Base-by-base conservation (phyloP, 2,329 filamentous ascomycete genomes). In the Nannizzia gypsea region DNA sequence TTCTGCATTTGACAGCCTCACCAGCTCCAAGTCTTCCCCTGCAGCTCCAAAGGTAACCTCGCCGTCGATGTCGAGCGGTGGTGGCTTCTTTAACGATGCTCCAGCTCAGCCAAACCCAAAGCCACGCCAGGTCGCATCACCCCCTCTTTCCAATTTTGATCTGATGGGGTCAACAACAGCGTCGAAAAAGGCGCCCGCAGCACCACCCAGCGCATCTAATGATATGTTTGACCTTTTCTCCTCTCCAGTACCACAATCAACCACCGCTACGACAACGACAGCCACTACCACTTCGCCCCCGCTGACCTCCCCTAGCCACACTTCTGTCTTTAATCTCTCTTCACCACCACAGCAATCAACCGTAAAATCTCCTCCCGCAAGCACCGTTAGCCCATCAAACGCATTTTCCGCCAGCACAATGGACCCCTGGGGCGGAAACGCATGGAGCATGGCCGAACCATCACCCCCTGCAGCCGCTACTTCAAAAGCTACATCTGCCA, bases 391-490 rank as follows among this genome's bases (percentile, higher is more conserved):
- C 9, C 74, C 80, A 46, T 76, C 75, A 22, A 77, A 76, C 24
- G 71, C 62, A 62, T 67, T 71, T 42, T 66, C 71, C 57, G 67
- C 68, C 17, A 69, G 66, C 50, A 63, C 57, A 63, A 78, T 87
- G 61, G 89, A 95, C 68, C 86, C 91, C 0, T 96, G 90, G 90
- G 90, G 90, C 52, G 83, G 82, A 61, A 89, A 92, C 72, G 91
- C 89, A 2, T 99, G 93, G 93, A 82, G 80, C 61, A 80, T 82
- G 2, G 76, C 83, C 0, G 84, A 85, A 8, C 77, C 85, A 6
- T 79, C 81, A 8, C 77, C 81, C 1, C 72, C 77, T 6, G 31
- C 31, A 3, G 76, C 81, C 15, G 63, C 72, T 6, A 66, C 72
- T 3, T 66, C 74, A 13, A 64, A 72, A 6, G 67, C 71, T 1